phyloP scores from a whole-genome alignment of 371 early-diverging fungal species.

The Lichtheimia hyalospora region DNA sequence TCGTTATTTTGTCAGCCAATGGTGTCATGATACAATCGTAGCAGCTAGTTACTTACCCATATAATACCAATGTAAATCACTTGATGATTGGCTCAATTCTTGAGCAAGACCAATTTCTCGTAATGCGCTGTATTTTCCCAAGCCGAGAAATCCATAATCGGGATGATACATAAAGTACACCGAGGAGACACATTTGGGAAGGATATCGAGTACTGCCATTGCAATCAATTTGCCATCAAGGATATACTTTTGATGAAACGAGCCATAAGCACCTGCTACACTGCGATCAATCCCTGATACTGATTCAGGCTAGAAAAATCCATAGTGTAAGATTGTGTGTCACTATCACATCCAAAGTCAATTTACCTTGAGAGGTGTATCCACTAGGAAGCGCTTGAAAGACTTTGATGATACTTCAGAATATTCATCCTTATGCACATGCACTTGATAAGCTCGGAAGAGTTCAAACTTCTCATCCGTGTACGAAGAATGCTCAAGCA shows the following conservation, averaged over 20 bases:
- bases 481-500: conserved; percentile 64
- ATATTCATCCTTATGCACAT: conserved; percentile 76
- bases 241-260: conserved; percentile 88
- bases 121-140: conserved; percentile 86
- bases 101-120: conserved; percentile 70
- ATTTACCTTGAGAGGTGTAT: conserved; percentile 68
- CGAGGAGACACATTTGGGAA: conserved; percentile 86
- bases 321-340: too few species aligned
- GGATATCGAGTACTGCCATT: conserved; percentile 87
- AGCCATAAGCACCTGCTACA: conserved; percentile 56
- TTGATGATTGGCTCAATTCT: conserved; percentile 25
- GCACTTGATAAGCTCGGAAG: conserved; percentile 78
- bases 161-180: conserved; percentile 96
- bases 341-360: too few species aligned
- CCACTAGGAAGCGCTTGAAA: conserved; percentile 77
- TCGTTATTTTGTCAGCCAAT: not conserved
- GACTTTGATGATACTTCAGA: conserved; percentile 44
- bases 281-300: too few species aligned
- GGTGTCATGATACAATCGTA: not conserved
- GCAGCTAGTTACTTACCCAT: conserved; percentile 61
- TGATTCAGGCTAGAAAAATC: too few species aligned
- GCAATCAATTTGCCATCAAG: conserved; percentile 78
- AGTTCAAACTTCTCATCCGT: conserved; percentile 74
- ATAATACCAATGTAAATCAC: conserved; percentile 74
- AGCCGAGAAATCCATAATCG: conserved; percentile 64